phyloP scores from a whole-genome alignment of 768 basidiomycete genomes.

The Macrocybe gigantea region DNA sequence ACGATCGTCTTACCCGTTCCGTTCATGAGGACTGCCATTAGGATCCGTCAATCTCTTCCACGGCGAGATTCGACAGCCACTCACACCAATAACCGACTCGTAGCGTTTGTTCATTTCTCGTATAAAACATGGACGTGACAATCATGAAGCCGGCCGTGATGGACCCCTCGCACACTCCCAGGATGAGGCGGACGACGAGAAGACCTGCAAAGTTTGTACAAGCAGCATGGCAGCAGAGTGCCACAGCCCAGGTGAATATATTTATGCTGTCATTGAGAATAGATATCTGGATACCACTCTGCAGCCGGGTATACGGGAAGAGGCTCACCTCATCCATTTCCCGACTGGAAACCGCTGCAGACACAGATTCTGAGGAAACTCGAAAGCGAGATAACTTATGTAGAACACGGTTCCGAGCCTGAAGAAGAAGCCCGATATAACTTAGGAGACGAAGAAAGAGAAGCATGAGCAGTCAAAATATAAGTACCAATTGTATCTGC shows the following conservation, averaged over 20 bases:
- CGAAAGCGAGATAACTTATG: slow-evolving; percentile 62
- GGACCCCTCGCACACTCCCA: slow-evolving; percentile 69
- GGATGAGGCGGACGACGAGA: slow-evolving; percentile 54
- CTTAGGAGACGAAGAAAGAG: too few relatives aligned
- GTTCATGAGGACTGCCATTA: slow-evolving; percentile 59
- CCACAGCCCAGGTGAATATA: slow-evolving; percentile 60
- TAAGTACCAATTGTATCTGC: slow-evolving; percentile 60
- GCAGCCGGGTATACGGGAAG: background rate
- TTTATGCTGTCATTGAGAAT: slow-evolving; percentile 38
- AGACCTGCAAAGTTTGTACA: slow-evolving; percentile 66
- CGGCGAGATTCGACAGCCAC: slow-evolving; percentile 15
- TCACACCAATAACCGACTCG: slow-evolving; percentile 76
- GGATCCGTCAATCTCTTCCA: background rate
- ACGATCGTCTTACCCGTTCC: slow-evolving; percentile 44
- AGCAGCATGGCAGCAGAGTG: slow-evolving; percentile 58
- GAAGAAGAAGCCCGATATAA: background rate
- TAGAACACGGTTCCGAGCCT: slow-evolving; percentile 79
- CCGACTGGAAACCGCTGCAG: slow-evolving; percentile 72
- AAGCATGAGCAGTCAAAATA: background rate
- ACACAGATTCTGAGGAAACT: slow-evolving; percentile 70
- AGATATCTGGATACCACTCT: background rate
- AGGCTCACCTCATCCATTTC: slow-evolving; percentile 69
- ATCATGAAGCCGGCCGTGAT: slow-evolving; percentile 77
- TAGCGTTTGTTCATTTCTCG: slow-evolving; percentile 60
- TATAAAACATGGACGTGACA: slow-evolving; percentile 76